Evolutionary conservation across 306 rosid species (phyloP).

Genomic region (Lathyrus oleraceus): DNA sequence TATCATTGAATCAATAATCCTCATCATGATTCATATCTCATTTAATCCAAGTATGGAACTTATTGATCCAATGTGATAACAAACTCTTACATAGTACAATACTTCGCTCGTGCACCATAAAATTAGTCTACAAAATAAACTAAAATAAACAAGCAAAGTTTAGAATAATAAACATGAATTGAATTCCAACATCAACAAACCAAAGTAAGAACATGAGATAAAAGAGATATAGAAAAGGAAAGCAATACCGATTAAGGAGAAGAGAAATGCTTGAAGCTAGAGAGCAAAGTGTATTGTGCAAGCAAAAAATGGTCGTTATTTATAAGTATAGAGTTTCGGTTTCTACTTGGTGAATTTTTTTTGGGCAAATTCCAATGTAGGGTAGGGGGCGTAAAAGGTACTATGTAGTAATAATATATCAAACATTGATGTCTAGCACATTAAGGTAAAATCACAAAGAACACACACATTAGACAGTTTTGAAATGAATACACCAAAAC

Average conservation of each 20-base stretch:
- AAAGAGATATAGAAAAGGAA: constrained; percentile 2
- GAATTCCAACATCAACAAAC: not conserved
- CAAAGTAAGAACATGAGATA: constrained; percentile 20
- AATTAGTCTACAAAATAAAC: not conserved
- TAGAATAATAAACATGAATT: not conserved
- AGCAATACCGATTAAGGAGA: constrained; percentile 38
- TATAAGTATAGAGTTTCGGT: not conserved
- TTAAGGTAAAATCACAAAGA: not conserved
- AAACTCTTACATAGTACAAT: not conserved
- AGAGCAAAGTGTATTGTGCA: constrained; percentile 2
- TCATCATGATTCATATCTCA: too few relatives aligned
- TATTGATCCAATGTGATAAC: too few relatives aligned
- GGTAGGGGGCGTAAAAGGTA: constrained; percentile 17
- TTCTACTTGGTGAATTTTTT: not conserved
- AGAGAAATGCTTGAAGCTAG: constrained; percentile 17
- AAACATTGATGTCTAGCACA: not conserved
- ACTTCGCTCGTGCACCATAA: not conserved
- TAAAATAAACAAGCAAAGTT: too few relatives aligned
- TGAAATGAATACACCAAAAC: too few relatives aligned
- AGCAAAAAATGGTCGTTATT: not conserved
- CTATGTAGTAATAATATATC: not conserved
- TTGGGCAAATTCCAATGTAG: constrained; percentile 21
- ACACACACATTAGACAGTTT: too few relatives aligned
- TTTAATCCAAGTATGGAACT: not conserved
- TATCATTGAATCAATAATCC: not conserved